phyloP scores from a whole-genome alignment of 129 eudicot genomes.

The Chrysanthemum seticuspe region DNA sequence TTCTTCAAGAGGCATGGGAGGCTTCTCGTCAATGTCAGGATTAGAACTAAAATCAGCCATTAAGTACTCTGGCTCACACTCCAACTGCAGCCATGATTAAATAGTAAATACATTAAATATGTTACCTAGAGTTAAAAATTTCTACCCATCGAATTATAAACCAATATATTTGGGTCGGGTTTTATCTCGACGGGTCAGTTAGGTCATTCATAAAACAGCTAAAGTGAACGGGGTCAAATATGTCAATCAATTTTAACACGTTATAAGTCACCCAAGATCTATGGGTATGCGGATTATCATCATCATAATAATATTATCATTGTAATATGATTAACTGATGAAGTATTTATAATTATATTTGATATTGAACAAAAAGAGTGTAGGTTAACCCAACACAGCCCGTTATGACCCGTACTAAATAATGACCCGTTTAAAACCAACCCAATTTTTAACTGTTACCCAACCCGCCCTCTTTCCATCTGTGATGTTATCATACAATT shows the following conservation, averaged over 20 bases:
- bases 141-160: neutral
- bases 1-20: conserved; percentile 73
- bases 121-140: conserved; percentile 3
- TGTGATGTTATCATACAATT: too few species aligned
- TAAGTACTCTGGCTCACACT: conserved; percentile 86
- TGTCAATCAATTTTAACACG: neutral
- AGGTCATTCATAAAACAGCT: too few species aligned
- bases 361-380: too few species aligned
- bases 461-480: neutral
- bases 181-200: neutral
- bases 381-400: neutral
- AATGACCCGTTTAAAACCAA: neutral
- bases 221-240: neutral
- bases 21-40: conserved; percentile 88
- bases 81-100: conserved; percentile 52
- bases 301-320: too few species aligned
- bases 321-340: too few species aligned
- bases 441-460: neutral
- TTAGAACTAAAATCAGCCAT: conserved; percentile 76
- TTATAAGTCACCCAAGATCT: neutral
- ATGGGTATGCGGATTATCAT: too few species aligned
- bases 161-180: neutral
- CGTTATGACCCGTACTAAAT: neutral
- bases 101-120: conserved; percentile 8
- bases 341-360: too few species aligned